Evolutionary conservation across 495 filamentous ascomycete species (phyloP).

Genomic region (Podospora bellae-mahoneyi): DNA sequence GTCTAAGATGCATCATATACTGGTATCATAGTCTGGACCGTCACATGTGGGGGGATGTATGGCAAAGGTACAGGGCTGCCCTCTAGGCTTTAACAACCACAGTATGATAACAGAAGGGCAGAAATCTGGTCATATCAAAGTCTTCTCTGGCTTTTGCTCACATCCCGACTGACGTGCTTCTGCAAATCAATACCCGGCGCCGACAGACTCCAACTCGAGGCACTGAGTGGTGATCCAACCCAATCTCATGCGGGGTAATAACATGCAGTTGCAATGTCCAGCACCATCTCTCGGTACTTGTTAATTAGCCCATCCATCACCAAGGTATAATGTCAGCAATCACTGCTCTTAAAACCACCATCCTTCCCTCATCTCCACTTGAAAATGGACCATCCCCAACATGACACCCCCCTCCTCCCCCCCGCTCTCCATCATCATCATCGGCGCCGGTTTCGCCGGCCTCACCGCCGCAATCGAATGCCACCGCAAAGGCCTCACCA

Average conservation of each 20-base stretch:
- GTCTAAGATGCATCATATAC: no score
- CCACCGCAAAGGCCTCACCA: conserved; percentile 34
- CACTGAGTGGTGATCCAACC: not conserved
- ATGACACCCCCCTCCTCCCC: not conserved
- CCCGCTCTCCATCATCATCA: conserved; percentile 44
- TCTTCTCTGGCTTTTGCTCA: not conserved
- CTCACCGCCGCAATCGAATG: conserved; percentile 61
- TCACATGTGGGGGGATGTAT: no score
- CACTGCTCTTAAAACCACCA: not conserved
- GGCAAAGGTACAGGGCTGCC: no score
- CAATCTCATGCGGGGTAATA: not conserved
- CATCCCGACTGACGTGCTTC: not conserved
- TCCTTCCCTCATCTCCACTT: not conserved
- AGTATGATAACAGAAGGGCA: no score
- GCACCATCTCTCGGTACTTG: conserved; percentile 1
- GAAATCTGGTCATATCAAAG: not conserved
- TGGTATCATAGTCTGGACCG: no score
- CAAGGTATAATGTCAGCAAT: not conserved
- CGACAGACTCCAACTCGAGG: not conserved
- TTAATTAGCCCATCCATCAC: not conserved
- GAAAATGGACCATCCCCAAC: not conserved
- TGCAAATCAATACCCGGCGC: conserved; percentile 3
- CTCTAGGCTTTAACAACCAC: no score
- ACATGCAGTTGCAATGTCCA: not conserved
- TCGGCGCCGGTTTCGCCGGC: conserved; percentile 60